Evolutionary conservation across 345 rosid species (phyloP).

Genomic region (Linum usitatissimum): DNA sequence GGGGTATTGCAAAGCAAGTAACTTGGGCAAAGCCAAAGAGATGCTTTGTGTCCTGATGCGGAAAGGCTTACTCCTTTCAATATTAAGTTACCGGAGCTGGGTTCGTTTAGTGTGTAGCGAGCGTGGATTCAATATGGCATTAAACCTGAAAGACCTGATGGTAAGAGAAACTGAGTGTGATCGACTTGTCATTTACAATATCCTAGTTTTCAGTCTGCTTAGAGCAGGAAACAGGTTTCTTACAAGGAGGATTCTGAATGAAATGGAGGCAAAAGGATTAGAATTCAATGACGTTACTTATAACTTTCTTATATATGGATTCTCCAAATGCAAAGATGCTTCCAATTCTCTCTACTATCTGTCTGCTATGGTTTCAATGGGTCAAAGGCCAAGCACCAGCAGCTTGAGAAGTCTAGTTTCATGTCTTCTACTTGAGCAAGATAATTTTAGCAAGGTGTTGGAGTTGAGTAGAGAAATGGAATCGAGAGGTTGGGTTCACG

Average conservation of each 20-base stretch:
- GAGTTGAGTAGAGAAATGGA: conserved; percentile 49
- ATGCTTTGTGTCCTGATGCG: conserved; percentile 37
- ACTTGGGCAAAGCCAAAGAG: conserved; percentile 33
- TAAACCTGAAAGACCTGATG: conserved; percentile 43
- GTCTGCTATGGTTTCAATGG: conserved; percentile 48
- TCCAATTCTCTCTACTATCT: conserved; percentile 33
- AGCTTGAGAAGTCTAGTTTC: conserved; percentile 40
- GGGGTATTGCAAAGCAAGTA: conserved; percentile 37
- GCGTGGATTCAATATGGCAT: conserved; percentile 27
- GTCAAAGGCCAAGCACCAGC: conserved; percentile 41
- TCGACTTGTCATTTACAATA: conserved; percentile 33
- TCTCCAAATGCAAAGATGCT: conserved; percentile 32
- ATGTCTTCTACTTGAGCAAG: conserved; percentile 31
- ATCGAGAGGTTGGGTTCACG: conserved; percentile 34
- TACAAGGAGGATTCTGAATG: conserved; percentile 33
- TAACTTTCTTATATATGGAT: conserved; percentile 61
- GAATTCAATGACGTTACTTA: conserved; percentile 41
- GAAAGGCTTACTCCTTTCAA: conserved; percentile 30
- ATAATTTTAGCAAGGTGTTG: conserved; percentile 34
- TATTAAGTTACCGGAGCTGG: conserved; percentile 38
- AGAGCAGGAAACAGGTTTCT: conserved; percentile 23
- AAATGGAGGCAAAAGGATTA: conserved; percentile 33
- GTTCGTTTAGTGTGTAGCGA: conserved; percentile 40
- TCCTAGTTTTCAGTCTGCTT: conserved; percentile 46
- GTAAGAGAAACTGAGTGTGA: conserved; percentile 23